A percentile compares a stretch with the other conserved stretches of the same genome.
Conservation (phyloP, 331 rosid species). For the Phaseolus coccineus region DNA sequence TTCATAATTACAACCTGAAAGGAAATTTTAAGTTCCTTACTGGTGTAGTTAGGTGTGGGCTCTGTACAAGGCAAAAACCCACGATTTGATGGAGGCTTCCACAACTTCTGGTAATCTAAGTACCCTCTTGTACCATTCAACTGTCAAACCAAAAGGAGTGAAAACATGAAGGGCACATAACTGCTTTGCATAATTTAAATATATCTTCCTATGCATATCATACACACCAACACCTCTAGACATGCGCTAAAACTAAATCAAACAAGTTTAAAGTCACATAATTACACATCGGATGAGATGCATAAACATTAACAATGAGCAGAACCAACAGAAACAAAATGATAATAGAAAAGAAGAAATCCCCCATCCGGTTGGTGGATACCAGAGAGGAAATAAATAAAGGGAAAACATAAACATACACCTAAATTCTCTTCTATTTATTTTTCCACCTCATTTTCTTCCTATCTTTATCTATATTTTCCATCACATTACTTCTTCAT, state of each 20-base stretch:
- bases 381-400: not conserved
- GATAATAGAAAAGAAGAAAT: not conserved
- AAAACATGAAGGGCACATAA: slow-evolving; percentile 57
- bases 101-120: slow-evolving; percentile 68
- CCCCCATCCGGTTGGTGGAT: not conserved
- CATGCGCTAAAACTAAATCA: slow-evolving; percentile 20
- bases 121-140: slow-evolving; percentile 54
- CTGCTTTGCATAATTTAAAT: slow-evolving; percentile 43
- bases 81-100: slow-evolving; percentile 87
- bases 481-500: not conserved
- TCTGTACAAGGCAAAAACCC: slow-evolving; percentile 77
- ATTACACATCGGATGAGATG: slow-evolving; percentile 6
- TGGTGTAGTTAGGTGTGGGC: slow-evolving; percentile 68
- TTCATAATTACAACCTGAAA: slow-evolving; percentile 14
- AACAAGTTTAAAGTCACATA: slow-evolving; percentile 1
- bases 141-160: slow-evolving; percentile 68
- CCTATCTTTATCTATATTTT: not conserved
- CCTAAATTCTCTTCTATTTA: not conserved
- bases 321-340: not conserved
- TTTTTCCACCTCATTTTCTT: not conserved
- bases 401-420: not conserved
- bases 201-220: slow-evolving; percentile 28
- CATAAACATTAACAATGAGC: slow-evolving; percentile 12
- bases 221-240: not conserved
- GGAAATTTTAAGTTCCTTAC: slow-evolving; percentile 58